phyloP scores from a whole-genome alignment of 2,329 filamentous ascomycete species.

The Beauveria caledonica region DNA sequence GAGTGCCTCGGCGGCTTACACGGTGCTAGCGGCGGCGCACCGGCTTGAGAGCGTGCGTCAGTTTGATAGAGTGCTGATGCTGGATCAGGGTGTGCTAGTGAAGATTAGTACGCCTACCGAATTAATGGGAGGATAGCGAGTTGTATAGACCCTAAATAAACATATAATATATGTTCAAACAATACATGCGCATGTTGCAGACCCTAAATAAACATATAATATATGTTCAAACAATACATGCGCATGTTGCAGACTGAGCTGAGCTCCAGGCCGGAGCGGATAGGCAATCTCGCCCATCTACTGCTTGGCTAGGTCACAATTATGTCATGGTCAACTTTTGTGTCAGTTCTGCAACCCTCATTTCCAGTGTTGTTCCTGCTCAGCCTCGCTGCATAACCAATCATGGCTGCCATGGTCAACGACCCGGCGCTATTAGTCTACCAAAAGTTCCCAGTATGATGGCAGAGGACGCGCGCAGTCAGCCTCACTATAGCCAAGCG shows the following conservation, averaged over 20 bases:
- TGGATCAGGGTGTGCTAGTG: background rate
- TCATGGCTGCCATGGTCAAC: background rate
- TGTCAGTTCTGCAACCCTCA: background rate
- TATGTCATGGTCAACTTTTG: background rate
- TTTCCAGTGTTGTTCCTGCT: background rate
- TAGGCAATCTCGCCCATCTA: background rate
- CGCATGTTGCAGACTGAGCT: background rate
- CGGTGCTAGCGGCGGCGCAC: constrained; percentile 7
- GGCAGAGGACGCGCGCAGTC: background rate
- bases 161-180: too few relatives aligned
- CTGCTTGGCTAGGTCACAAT: background rate
- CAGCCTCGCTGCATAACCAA: background rate
- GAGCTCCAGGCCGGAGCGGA: too few relatives aligned
- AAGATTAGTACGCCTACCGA: background rate
- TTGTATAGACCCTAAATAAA: background rate
- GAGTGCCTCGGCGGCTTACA: background rate
- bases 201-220: background rate
- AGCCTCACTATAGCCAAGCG: background rate
- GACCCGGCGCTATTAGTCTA: background rate
- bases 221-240: too few relatives aligned
- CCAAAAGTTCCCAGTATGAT: background rate
- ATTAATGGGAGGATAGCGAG: background rate
- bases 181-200: background rate
- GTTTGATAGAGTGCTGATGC: background rate
- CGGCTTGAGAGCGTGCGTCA: background rate